These are phyloP conservation scores for Neurospora sublineolata DNA, from an alignment of 495 filamentous ascomycete species.

Conservation along the genomic window DNA sequence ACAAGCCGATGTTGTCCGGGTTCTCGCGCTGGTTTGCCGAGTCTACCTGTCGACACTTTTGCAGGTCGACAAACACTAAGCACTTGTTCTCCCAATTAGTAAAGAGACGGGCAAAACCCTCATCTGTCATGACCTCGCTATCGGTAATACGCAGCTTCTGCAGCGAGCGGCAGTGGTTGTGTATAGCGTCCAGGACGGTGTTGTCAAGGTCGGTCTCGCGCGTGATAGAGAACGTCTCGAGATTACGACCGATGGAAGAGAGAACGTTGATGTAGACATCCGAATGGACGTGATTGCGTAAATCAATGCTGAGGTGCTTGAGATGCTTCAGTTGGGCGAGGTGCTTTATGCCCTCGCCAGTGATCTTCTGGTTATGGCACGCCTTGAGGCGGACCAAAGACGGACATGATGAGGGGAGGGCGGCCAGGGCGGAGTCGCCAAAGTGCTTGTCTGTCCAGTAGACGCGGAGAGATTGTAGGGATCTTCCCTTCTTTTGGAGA, in stretches of 20 bases:
- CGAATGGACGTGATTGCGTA: constrained; percentile 43
- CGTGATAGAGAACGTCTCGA: constrained; percentile 64
- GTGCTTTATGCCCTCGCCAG: constrained; percentile 31
- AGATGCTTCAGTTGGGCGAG: constrained; percentile 49
- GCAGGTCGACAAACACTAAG: constrained; percentile 57
- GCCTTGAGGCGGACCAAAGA: constrained; percentile 65
- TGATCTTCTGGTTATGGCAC: constrained; percentile 40
- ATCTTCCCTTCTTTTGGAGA: constrained; percentile 47
- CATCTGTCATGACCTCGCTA: constrained; percentile 63
- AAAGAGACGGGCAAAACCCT: constrained; percentile 60
- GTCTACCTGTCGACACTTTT: constrained; percentile 63
- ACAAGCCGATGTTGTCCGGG: constrained; percentile 55
- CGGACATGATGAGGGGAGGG: constrained; percentile 45
- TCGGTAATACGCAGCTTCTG: constrained; percentile 65
- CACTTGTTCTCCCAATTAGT: constrained; percentile 59
- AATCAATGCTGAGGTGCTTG: constrained; percentile 59
- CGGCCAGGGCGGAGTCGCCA: constrained; percentile 40
- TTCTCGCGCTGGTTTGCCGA: constrained; percentile 42
- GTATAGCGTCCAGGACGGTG: constrained; percentile 50
- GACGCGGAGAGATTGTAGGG: constrained; percentile 56
- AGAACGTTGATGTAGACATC: constrained; percentile 50
- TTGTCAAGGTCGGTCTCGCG: constrained; percentile 48
- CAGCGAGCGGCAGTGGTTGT: constrained; percentile 54
- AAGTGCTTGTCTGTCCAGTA: constrained; percentile 61
- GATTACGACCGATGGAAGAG: constrained; percentile 40